A percentile compares a stretch with the other conserved stretches of the same genome.
Conservation (phyloP, 306 rosid genomes). For the Citrullus mucosospermus region DNA sequence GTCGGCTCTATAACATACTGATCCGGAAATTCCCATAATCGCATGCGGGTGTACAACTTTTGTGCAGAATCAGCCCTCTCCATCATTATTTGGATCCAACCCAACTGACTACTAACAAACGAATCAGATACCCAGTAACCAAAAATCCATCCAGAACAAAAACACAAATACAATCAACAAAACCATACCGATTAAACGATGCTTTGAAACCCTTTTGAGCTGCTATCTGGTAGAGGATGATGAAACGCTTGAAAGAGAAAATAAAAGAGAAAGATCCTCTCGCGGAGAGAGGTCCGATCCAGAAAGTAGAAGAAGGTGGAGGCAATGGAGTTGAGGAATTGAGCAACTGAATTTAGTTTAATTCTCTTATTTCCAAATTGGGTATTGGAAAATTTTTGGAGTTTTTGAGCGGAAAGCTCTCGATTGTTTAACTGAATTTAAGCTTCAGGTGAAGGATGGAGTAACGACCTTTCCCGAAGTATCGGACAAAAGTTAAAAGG, state of each 20-base stretch:
- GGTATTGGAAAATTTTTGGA: neutral
- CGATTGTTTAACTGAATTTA: constrained; percentile 1
- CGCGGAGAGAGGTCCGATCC: constrained; percentile 8
- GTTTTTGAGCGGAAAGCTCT: neutral
- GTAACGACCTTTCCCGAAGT: constrained; percentile 4
- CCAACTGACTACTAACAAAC: constrained; percentile 25
- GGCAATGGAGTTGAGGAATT: neutral
- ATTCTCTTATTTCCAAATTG: neutral
- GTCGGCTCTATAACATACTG: constrained; percentile 83
- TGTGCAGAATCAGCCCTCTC: constrained; percentile 75
- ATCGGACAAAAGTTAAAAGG: neutral
- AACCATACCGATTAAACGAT: neutral
- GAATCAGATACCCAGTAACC: neutral
- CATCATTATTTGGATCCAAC: constrained; percentile 44
- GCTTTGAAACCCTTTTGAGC: neutral
- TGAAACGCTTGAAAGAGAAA: neutral
- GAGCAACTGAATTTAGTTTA: neutral
- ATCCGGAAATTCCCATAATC: constrained; percentile 91
- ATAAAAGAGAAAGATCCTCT: neutral
- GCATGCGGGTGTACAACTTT: constrained; percentile 76
- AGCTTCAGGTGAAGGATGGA: neutral
- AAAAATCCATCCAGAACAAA: neutral
- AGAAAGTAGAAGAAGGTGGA: neutral
- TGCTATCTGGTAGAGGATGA: neutral
- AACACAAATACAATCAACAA: neutral